These are phyloP conservation scores for Volvox reticuliferus DNA, from an alignment of 139 green algal species.

Conservation along the genomic window DNA sequence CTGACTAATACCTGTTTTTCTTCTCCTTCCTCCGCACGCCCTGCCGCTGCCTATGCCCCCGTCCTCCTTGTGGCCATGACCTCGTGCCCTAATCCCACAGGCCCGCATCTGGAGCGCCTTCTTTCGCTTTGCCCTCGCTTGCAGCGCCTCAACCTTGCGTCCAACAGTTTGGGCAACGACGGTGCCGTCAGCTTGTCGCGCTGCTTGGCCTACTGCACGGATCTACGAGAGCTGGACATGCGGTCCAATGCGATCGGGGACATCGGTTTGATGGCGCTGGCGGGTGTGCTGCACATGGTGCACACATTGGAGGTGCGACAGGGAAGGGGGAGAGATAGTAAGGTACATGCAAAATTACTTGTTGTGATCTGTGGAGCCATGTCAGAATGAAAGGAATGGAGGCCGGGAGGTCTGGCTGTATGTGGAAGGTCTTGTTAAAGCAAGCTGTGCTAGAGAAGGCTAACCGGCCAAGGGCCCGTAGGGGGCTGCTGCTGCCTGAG, in stretches of 20 bases:
- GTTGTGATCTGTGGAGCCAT: too few species aligned
- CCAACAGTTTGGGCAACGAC: slow-evolving; percentile 63
- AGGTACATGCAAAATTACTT: too few species aligned
- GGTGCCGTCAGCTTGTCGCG: slow-evolving; percentile 53
- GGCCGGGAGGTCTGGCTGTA: too few species aligned
- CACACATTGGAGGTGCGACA: slow-evolving; percentile 19
- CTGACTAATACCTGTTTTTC: too few species aligned
- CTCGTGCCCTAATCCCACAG: slow-evolving; percentile 23
- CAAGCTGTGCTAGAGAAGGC: too few species aligned
- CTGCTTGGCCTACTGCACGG: slow-evolving; percentile 52
- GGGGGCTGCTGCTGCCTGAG: too few species aligned
- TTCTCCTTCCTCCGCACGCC: too few species aligned
- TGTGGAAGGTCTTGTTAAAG: too few species aligned
- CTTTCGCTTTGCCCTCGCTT: slow-evolving; percentile 44
- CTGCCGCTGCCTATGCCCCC: background rate
- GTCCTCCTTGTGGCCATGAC: background rate
- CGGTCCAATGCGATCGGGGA: slow-evolving; percentile 60
- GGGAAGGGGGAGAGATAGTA: background rate
- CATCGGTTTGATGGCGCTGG: slow-evolving; percentile 52
- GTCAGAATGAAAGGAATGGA: too few species aligned
- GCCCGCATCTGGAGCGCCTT: slow-evolving; percentile 61
- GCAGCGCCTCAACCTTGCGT: slow-evolving; percentile 46
- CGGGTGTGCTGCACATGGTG: slow-evolving; percentile 54
- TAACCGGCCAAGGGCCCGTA: too few species aligned
- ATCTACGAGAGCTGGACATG: slow-evolving; percentile 57